These are phyloP conservation scores for Abortiporus biennis DNA, from an alignment of 1,284 basidiomycete species.

Conservation along the genomic window DNA sequence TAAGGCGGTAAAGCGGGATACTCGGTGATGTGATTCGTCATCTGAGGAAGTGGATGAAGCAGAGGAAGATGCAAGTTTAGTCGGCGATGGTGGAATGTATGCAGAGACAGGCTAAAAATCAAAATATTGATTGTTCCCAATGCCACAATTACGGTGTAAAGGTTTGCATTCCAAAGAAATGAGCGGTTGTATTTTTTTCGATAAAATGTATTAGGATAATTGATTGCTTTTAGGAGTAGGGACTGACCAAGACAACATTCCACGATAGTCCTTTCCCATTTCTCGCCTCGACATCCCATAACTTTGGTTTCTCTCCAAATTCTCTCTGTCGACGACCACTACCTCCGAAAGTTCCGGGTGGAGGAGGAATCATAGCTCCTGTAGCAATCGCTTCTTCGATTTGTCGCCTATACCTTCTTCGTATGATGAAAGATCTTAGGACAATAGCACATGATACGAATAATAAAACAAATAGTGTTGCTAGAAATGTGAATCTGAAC, in stretches of 20 bases:
- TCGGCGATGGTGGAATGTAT: too few relatives aligned
- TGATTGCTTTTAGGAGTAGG: too few relatives aligned
- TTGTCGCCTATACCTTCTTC: constrained; percentile 49
- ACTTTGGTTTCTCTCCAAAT: constrained; percentile 43
- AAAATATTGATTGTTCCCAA: too few relatives aligned
- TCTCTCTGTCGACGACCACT: constrained; percentile 33
- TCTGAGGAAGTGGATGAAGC: too few relatives aligned
- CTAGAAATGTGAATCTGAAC: constrained; percentile 61
- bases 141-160: too few relatives aligned
- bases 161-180: too few relatives aligned
- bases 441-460: constrained; percentile 59
- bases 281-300: constrained; percentile 35
- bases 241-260: background rate
- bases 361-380: constrained; percentile 32
- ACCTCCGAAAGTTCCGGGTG: constrained; percentile 24
- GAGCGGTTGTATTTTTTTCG: too few relatives aligned
- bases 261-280: constrained; percentile 4
- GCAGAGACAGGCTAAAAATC: too few relatives aligned
- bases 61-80: too few relatives aligned
- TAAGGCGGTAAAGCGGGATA: too few relatives aligned
- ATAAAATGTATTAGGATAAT: too few relatives aligned
- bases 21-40: too few relatives aligned
- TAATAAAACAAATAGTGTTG: constrained; percentile 60
- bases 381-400: constrained; percentile 44
- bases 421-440: constrained; percentile 52